Evolutionary conservation across 768 basidiomycete species (phyloP).

Genomic region (Termitomyces eurrhizus): DNA sequence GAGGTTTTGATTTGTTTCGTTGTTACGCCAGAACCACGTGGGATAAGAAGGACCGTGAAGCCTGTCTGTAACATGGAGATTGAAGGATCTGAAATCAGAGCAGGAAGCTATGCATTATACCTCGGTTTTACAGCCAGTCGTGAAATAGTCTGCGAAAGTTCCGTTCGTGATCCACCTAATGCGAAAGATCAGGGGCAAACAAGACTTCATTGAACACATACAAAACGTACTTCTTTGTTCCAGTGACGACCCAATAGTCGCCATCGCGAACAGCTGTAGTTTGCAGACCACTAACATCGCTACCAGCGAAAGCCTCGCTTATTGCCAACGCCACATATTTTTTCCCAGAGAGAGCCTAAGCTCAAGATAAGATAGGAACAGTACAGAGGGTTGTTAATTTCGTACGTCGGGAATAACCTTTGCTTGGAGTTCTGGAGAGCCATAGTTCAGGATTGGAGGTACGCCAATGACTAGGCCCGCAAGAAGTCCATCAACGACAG

Average conservation of each 20-base stretch:
- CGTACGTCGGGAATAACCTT: slow-evolving; percentile 68
- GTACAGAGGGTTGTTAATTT: background rate
- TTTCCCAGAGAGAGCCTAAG: slow-evolving; percentile 56
- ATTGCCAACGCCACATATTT: slow-evolving; percentile 90
- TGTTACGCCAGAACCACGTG: slow-evolving; percentile 65
- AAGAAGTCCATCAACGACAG: slow-evolving; percentile 83
- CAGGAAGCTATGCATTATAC: slow-evolving; percentile 24
- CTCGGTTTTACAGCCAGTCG: slow-evolving; percentile 71
- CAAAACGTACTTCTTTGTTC: slow-evolving; percentile 78
- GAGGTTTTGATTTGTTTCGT: slow-evolving; percentile 91
- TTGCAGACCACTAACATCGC: slow-evolving; percentile 80
- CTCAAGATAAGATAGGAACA: background rate
- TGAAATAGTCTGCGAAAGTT: slow-evolving; percentile 81
- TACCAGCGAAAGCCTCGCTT: slow-evolving; percentile 90
- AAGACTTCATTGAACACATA: background rate
- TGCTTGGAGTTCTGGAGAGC: slow-evolving; percentile 64
- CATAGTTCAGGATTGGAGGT: slow-evolving; percentile 88
- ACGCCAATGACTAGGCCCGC: slow-evolving; percentile 84
- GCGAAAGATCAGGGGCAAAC: background rate
- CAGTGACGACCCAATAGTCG: slow-evolving; percentile 82
- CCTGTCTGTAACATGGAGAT: slow-evolving; percentile 45
- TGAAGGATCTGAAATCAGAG: background rate
- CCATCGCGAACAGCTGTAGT: slow-evolving; percentile 86
- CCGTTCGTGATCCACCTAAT: slow-evolving; percentile 88
- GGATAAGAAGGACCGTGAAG: slow-evolving; percentile 73